Conservation (phyloP, 2,329 filamentous ascomycete genomes). For the Penicillium sp. region DNA sequence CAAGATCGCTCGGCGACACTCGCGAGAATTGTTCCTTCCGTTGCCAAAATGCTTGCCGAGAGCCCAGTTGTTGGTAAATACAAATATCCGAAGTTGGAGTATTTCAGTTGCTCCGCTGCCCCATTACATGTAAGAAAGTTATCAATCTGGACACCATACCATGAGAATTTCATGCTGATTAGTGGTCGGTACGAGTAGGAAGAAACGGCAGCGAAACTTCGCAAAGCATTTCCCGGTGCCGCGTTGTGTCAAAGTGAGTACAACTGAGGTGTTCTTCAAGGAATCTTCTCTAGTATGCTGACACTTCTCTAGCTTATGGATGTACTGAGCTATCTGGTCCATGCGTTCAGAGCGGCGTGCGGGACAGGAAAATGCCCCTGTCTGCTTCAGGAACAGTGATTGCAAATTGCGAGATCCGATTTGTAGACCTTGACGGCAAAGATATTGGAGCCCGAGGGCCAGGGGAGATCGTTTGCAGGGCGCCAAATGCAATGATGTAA, state of each 20-base stretch:
- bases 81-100: conserved; percentile 22
- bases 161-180: too few relatives aligned
- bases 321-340: conserved; percentile 24
- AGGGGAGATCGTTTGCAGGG: conserved; percentile 24
- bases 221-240: conserved; percentile 17
- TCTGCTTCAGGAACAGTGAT: conserved; percentile 20
- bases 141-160: neutral
- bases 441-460: conserved; percentile 18
- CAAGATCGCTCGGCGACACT: conserved; percentile 19
- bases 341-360: conserved; percentile 20
- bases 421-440: conserved; percentile 19
- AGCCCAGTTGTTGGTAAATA: conserved; percentile 16
- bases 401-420: conserved; percentile 21
- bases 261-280: neutral
- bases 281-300: neutral
- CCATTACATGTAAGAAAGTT: conserved; percentile 18
- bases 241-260: conserved; percentile 24
- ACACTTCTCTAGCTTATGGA: conserved; percentile 19
- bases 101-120: conserved; percentile 26
- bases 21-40: conserved; percentile 21
- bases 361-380: conserved; percentile 17
- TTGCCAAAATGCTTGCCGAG: conserved; percentile 20
- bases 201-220: conserved; percentile 14
- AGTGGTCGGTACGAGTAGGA: neutral
- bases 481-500: conserved; percentile 24